A percentile compares a stretch with the other conserved stretches of the same genome.
These are phyloP conservation scores for Aureobasidium sp. DNA, from an alignment of 2,329 filamentous ascomycete species.

Conservation along the genomic window DNA sequence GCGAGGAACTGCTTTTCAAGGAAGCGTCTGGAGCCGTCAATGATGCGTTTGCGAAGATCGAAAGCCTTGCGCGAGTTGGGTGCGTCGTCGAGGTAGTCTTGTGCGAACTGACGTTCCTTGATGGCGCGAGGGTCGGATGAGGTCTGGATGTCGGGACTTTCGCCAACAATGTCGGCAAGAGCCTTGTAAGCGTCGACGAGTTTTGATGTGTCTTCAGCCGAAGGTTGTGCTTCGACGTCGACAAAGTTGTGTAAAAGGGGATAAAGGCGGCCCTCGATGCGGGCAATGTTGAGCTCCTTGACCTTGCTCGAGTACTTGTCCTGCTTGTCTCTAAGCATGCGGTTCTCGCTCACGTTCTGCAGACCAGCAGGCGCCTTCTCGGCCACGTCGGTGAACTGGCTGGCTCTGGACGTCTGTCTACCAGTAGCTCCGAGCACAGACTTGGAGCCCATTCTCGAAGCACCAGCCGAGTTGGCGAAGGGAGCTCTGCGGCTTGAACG, in stretches of 20 bases:
- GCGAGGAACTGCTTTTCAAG: constrained; percentile 75
- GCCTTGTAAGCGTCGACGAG: constrained; percentile 78
- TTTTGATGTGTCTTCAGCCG: constrained; percentile 55
- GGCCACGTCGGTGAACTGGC: constrained; percentile 36
- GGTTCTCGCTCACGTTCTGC: constrained; percentile 58
- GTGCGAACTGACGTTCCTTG: constrained; percentile 68
- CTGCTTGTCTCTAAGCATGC: constrained; percentile 77
- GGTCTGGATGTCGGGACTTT: constrained; percentile 56
- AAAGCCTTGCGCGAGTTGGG: constrained; percentile 57
- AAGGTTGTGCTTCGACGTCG: constrained; percentile 62
- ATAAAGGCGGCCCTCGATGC: constrained; percentile 60
- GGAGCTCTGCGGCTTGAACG: constrained; percentile 39
- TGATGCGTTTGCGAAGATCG: constrained; percentile 68
- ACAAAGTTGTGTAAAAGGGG: constrained; percentile 71
- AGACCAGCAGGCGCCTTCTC: constrained; percentile 42
- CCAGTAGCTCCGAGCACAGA: constrained; percentile 82
- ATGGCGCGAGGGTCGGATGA: constrained; percentile 57
- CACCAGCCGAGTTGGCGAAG: constrained; percentile 38
- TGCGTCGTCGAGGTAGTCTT: constrained; percentile 69
- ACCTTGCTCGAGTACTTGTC: constrained; percentile 72
- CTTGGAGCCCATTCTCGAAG: constrained; percentile 59
- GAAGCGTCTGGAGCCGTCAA: constrained; percentile 70
- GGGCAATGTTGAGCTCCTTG: constrained; percentile 66
- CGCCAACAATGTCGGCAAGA: constrained; percentile 69
- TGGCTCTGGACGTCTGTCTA: constrained; percentile 37